Base-by-base conservation (phyloP, 1,284 basidiomycete species). In the Rhodotorula sp. region DNA sequence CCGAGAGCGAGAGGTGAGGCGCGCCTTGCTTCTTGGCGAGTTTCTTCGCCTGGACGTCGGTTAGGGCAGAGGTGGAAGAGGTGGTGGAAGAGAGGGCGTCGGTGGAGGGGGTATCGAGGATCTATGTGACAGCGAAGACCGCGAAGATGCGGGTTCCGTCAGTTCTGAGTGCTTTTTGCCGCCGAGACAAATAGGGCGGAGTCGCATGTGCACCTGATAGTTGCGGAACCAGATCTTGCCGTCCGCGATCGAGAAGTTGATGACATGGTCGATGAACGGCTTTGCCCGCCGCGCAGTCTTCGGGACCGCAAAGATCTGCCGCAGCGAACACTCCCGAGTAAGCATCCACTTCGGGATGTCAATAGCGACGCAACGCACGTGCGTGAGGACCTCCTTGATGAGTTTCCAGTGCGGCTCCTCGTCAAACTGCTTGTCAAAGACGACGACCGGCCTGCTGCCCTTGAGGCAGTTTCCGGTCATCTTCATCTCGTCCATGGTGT, bases 401-500 rank as follows among this genome's bases (percentile, higher is more conserved):
- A 99, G 79, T 74, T 85, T 86, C 72, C 90, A 91, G 87, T 95
- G 95, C 79, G 93, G 92, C 58, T 86, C 87, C 63, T 90, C 86
- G 67, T 98, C 93, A 81, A 99, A 99, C 56, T 85, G 87, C 74
- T 89, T 87, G 82, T 97, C 94, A 80, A 99, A 99, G 78, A 90
- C 92, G 71, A 98, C 83, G 64, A 99, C 83, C 1, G 94, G 95
- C 64, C 96, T 84, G 76, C 90, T 92, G 22, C 96, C 96, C 82
- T 97, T 97, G 76, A 99, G 82, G 81, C 96, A 99, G 81, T 99
- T 99, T 32, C 96, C 96, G 6, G 94, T 97, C 94, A 99, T 92
- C 83, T 99, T 99, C 77, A 99, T 85, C 81, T 99, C 96, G 83
- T 99, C 96, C 96, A 99, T 99, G 52, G 96, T 99, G 81, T 99